phyloP scores from a whole-genome alignment of 2,329 filamentous ascomycete species.

The Rutstroemia sydowiana region DNA sequence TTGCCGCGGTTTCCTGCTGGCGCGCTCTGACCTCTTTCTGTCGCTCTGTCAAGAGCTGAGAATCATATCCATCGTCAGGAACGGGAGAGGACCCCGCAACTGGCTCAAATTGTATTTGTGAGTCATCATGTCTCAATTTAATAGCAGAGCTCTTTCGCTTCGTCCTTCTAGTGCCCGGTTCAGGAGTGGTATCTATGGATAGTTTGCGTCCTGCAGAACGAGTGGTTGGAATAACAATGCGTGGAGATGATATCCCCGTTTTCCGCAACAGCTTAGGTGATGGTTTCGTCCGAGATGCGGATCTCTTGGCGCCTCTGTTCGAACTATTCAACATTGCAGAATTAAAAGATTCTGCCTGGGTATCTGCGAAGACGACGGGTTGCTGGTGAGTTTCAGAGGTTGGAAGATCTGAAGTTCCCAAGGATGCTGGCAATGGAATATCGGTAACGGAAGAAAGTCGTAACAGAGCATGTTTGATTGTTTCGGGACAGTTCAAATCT shows the following conservation, averaged over 20 bases:
- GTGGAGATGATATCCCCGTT: conserved; percentile 16
- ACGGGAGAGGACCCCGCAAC: conserved; percentile 57
- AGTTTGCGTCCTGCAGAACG: conserved; percentile 14
- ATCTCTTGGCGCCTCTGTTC: too few species aligned
- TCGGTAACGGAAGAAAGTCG: conserved; percentile 50
- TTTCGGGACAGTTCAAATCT: conserved; percentile 53
- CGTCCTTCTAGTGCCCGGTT: conserved; percentile 31
- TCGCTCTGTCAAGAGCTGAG: conserved; percentile 69
- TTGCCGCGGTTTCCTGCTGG: conserved; percentile 55
- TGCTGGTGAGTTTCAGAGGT: conserved; percentile 24
- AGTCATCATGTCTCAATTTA: conserved; percentile 68
- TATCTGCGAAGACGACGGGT: conserved; percentile 35
- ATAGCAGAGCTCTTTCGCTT: conserved; percentile 35
- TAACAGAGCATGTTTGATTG: conserved; percentile 54
- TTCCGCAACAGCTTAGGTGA: not conserved
- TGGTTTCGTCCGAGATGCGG: not conserved
- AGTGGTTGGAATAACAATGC: conserved; percentile 17
- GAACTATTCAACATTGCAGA: too few species aligned
- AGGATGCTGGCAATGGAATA: conserved; percentile 42
- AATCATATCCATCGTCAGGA: conserved; percentile 46
- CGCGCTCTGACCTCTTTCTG: conserved; percentile 72
- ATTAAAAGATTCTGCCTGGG: conserved; percentile 6
- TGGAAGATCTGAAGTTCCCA: conserved; percentile 30
- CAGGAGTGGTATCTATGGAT: conserved; percentile 25
- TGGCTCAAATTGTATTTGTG: conserved; percentile 69